A percentile compares a stretch with the other conserved stretches of the same genome.
These are phyloP conservation scores for Elsinoe australis DNA, from an alignment of 2,329 filamentous ascomycete genomes.

Conservation along the genomic window DNA sequence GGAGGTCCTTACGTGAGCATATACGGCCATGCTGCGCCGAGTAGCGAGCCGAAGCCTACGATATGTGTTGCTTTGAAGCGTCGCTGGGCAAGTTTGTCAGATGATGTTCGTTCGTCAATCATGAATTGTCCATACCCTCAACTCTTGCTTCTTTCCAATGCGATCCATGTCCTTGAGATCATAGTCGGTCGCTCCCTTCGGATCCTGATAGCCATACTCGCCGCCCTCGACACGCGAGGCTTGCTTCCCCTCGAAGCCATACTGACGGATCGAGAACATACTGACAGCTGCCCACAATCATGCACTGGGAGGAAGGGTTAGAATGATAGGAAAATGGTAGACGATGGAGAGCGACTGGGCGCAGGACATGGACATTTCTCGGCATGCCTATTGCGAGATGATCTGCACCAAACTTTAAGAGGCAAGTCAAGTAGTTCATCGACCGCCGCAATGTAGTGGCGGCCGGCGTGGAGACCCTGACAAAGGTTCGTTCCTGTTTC, in stretches of 20 bases:
- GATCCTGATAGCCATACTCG: conserved; percentile 7
- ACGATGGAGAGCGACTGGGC: background rate
- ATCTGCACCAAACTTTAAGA: conserved; percentile 6
- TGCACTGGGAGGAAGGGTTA: background rate
- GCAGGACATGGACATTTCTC: background rate
- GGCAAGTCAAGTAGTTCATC: background rate
- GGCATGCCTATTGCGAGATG: background rate
- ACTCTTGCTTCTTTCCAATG: conserved; percentile 27
- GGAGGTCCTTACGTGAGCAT: conserved; percentile 17
- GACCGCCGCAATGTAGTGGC: background rate
- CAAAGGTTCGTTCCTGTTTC: too few relatives aligned
- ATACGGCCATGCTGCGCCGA: conserved; percentile 25
- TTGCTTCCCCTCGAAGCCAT: conserved; percentile 12
- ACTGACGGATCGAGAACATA: conserved; percentile 7
- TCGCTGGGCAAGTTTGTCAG: conserved; percentile 20
- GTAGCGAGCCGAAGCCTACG: conserved; percentile 26
- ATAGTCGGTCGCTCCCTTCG: conserved; percentile 7
- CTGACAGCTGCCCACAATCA: too few relatives aligned
- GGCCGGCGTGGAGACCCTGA: conserved; percentile 4
- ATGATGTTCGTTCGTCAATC: background rate
- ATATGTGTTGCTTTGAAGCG: conserved; percentile 27
- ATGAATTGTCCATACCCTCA: conserved; percentile 18
- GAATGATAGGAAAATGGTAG: background rate
- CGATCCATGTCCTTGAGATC: conserved; percentile 25
- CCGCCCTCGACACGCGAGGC: conserved; percentile 3